Evolutionary conservation across 2,329 filamentous ascomycete species (phyloP), one percentile per base, ranked within the genome.

Genomic region (Hymenoscyphus scutula): DNA sequence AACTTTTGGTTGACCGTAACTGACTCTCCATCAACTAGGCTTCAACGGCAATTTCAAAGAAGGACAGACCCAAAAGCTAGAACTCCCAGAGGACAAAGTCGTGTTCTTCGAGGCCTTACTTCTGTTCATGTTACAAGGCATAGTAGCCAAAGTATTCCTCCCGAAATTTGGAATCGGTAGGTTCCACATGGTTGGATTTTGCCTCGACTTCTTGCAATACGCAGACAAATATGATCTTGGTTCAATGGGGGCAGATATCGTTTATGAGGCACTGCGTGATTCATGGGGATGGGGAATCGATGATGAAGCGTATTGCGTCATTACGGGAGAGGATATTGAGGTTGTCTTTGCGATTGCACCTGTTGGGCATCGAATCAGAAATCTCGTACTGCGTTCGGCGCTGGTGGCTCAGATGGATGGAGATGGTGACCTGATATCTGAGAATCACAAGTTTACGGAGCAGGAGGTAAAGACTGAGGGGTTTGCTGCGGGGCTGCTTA

Each of bases 21-120:
- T 29, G 27, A 29, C 27, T 29, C 27, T 29, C n/a, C n/a, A 29
- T 29, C 27, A 3, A 3, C 27, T 29, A 29, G 27, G 27, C n/a
- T 62, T 68, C 15, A 63, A 66, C 25, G 56, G 61, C 2, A 2
- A 17, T 11, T 56, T 37, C 34, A 58, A 56, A 15, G 65, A 65
- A 6, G 48, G n/a, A 15, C n/a, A 51, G 15, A 51, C 19, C 45
- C 45, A 51, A 27, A 27, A 51, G 25, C 45, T 51, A 8, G n/a
- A 23, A 10, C 45, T 51, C 15, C 19, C n/a, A 8, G 45, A 51
- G 5, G 45, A 51, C 13, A 15, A 25, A 1, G 2, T 6, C 25
- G 45, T 19, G 2, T 19, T 4, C 45, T 25, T 51, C 15, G 25
- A 51, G n/a, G 45, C 45, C n/a, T 51, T 51, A n/a, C 19, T 51